These are phyloP conservation scores for Lachnellula cervina DNA, from an alignment of 2,329 filamentous ascomycete genomes.

Conservation along the genomic window DNA sequence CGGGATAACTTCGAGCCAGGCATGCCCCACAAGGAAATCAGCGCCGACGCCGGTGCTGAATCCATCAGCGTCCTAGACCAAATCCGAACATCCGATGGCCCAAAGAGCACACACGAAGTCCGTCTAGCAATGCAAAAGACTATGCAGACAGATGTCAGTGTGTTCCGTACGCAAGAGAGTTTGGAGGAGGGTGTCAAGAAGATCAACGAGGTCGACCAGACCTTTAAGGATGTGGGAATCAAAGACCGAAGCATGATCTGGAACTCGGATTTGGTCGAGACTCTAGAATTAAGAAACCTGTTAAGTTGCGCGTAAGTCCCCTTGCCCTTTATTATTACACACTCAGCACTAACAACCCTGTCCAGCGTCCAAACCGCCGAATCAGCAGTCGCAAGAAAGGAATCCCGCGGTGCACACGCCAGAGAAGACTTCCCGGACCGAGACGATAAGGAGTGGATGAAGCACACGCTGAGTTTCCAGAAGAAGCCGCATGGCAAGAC, in stretches of 20 bases:
- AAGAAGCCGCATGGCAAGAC: slow-evolving; percentile 84
- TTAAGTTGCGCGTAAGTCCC: slow-evolving; percentile 83
- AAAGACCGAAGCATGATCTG: slow-evolving; percentile 99
- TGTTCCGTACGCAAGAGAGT: slow-evolving; percentile 84
- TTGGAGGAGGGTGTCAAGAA: slow-evolving; percentile 89
- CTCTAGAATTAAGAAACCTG: slow-evolving; percentile 89
- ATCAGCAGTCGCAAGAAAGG: slow-evolving; percentile 88
- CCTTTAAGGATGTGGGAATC: slow-evolving; percentile 79
- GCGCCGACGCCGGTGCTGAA: slow-evolving; percentile 81
- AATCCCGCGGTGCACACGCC: slow-evolving; percentile 94
- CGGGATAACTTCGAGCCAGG: slow-evolving; percentile 89
- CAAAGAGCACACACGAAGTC: slow-evolving; percentile 84
- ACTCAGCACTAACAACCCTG: slow-evolving; percentile 6
- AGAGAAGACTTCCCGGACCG: slow-evolving; percentile 95
- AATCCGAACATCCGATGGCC: slow-evolving; percentile 75
- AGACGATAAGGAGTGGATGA: slow-evolving; percentile 98
- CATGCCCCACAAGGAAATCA: slow-evolving; percentile 70
- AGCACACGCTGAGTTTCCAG: slow-evolving; percentile 97
- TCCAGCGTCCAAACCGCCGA: slow-evolving; percentile 80
- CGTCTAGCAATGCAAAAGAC: slow-evolving; percentile 93
- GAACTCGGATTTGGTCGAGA: slow-evolving; percentile 97
- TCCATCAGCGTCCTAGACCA: slow-evolving; percentile 83
- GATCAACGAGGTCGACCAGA: slow-evolving; percentile 78
- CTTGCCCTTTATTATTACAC: neutral
- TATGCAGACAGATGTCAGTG: slow-evolving; percentile 95